Evolutionary conservation across 2,329 filamentous ascomycete genomes (phyloP), one percentile per base, ranked within the genome.

Genomic region (Trichoderma aggressivum): DNA sequence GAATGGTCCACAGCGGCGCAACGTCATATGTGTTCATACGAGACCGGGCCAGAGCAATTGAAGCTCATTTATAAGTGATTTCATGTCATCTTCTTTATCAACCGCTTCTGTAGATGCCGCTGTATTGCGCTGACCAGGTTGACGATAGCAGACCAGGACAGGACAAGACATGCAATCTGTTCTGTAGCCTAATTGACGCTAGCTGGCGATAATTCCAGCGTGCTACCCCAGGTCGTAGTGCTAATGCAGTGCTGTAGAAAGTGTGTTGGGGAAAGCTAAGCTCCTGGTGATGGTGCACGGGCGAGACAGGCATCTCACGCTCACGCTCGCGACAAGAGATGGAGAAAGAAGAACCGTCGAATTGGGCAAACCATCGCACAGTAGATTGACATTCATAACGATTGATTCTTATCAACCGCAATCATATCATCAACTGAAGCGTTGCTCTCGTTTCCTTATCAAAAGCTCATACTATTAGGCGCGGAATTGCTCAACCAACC

Each of bases 11-110:
- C 21, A 43, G 32, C 18, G 26, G 18, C 32, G 32, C 65, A 61
- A 69, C 65, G 65, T 69, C 65, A 69, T 69, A 53, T 60, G 56
- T 61, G 65, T 69, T 53, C 55, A 53, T 30, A 69, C 28, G 18
- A 12, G 16, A 26, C 5, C 34, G 3, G 43, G 43, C 10, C n/a
- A 21, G 43, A 21, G n/a, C 43, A 26, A 12, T 39, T 43, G 6
- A 10, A 39, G 32, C 32, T 39, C 32, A 7, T 14, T 43, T 66
- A 34, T 59, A 24, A 21, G 18, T 21, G 11, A 59, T n/a, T 32
- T 56, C 16, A 28, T 30, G 7, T 3, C 3, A 59, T 7, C 12
- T 18, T 12, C 11, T 30, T 3, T 21, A 32, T 34, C 26, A 4
- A 21, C 10, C 8, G 12, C 16, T n/a, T 21, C 1, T 10, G 5